These are phyloP conservation scores for Fusarium xylarioides DNA, from an alignment of 2,329 filamentous ascomycete genomes.

Conservation along the genomic window DNA sequence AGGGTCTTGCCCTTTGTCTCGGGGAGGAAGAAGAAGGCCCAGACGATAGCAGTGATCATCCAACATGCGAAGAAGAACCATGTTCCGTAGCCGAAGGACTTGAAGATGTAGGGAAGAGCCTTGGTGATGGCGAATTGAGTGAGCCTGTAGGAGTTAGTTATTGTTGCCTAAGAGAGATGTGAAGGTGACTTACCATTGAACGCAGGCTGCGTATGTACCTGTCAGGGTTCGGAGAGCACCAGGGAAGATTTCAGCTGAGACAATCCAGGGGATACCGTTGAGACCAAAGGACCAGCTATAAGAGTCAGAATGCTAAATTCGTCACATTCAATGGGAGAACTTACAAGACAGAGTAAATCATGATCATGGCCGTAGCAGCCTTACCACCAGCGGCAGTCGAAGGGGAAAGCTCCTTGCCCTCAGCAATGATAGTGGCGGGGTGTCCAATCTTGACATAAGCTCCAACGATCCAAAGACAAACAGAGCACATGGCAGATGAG, in stretches of 20 bases:
- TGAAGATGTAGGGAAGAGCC: slow-evolving; percentile 56
- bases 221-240: slow-evolving; percentile 54
- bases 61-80: slow-evolving; percentile 66
- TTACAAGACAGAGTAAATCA: slow-evolving; percentile 63
- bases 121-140: slow-evolving; percentile 56
- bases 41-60: slow-evolving; percentile 58
- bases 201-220: slow-evolving; percentile 52
- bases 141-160: slow-evolving; percentile 28
- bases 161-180: fast-evolving
- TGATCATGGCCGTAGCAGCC: slow-evolving; percentile 63
- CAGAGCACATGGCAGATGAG: slow-evolving; percentile 57
- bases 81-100: slow-evolving; percentile 57
- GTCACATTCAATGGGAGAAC: slow-evolving; percentile 13
- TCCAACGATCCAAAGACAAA: slow-evolving; percentile 61
- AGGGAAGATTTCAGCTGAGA: slow-evolving; percentile 56
- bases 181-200: slow-evolving; percentile 46
- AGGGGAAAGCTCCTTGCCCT: slow-evolving; percentile 53
- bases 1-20: slow-evolving; percentile 65
- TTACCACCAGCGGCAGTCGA: slow-evolving; percentile 58
- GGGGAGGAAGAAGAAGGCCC: slow-evolving; percentile 61
- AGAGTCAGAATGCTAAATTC: not conserved
- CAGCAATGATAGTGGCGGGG: slow-evolving; percentile 55
- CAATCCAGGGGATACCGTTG: slow-evolving; percentile 58
- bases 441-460: slow-evolving; percentile 63
- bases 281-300: slow-evolving; percentile 54